Percentiles rank a stretch among this genome's conserved stretches.
phyloP scores from a whole-genome alignment of 2,329 filamentous ascomycete genomes.

The Thyridium curvatum region DNA sequence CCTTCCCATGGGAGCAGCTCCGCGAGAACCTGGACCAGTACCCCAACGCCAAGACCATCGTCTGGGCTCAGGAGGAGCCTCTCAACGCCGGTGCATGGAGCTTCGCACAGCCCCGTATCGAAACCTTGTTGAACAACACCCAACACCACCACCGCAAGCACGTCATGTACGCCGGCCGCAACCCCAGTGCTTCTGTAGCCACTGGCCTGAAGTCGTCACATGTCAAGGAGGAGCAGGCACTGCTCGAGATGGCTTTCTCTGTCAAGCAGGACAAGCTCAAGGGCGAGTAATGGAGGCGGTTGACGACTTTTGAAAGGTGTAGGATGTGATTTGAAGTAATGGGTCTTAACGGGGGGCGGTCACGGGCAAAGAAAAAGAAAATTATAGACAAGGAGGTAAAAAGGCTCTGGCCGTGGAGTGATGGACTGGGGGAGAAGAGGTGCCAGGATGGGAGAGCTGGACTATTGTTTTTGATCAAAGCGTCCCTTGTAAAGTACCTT shows the following conservation, averaged over 20 bases:
- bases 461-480: not conserved
- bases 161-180: conserved; percentile 93
- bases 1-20: conserved; percentile 96
- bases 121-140: conserved; percentile 92
- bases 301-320: not conserved
- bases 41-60: conserved; percentile 94
- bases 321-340: too few species aligned
- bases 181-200: conserved; percentile 88
- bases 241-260: conserved; percentile 61
- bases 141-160: conserved; percentile 89
- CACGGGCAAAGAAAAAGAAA: too few species aligned
- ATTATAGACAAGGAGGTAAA: too few species aligned
- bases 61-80: conserved; percentile 97
- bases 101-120: conserved; percentile 94
- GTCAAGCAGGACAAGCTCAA: conserved; percentile 65
- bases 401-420: too few species aligned
- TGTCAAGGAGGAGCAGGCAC: conserved; percentile 84
- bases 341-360: too few species aligned
- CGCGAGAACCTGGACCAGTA: conserved; percentile 96
- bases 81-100: conserved; percentile 96
- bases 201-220: conserved; percentile 87
- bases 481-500: not conserved
- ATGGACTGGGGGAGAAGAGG: too few species aligned
- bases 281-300: conserved; percentile 43
- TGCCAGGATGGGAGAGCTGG: too few species aligned